Evolutionary conservation across 805 yeast genomes (phyloP), one percentile per base, ranked within the genome.

Genomic region (Saccharomycopsis fibuligera): DNA sequence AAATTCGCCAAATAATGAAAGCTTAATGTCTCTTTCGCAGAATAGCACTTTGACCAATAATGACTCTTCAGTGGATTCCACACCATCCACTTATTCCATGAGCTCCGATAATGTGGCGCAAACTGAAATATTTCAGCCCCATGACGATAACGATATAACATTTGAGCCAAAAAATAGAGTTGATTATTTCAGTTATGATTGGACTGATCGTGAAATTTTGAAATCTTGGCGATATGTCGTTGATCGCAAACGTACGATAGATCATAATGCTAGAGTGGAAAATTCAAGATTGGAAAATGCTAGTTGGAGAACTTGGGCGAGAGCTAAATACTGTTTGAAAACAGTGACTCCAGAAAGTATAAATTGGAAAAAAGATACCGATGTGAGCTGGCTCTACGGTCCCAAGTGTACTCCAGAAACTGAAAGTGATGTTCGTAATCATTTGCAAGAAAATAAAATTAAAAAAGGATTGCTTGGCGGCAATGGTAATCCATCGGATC

Each of bases 381-480:
- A 93, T 64, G 96, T 93, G 9, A 89, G 97, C 1, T 93, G 99
- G 99, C 75, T 93, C 12, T 93, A 91, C 67, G 99, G 99, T 1
- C 99, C 99, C 3, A 52, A 52, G 30, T 52, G 55, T 36, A 44
- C 45, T 8, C 53, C 55, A 9, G 55, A 52, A 31, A 49, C 55
- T 14, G 55, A 52, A 41, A 45, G 51, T 43, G 55, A 45, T 47
- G 53, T 50, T 3, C 21, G 50, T n/a, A 52, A 49, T 25, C 44
- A 49, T 35, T 44, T 49, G 25, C 48, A 45, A 31, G 51, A 49
- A 41, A 31, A 46, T 24, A 47, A 48, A 27, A 21, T 25, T 24
- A 43, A 45, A 37, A n/a, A n/a, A n/a, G n/a, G n/a, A n/a, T n/a
- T n/a, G n/a, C 9, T 35, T 5, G 29, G 16, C 5, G 17, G 19